These are phyloP conservation scores for Venustampulla echinocandica DNA, from an alignment of 495 filamentous ascomycete species.

Conservation along the genomic window DNA sequence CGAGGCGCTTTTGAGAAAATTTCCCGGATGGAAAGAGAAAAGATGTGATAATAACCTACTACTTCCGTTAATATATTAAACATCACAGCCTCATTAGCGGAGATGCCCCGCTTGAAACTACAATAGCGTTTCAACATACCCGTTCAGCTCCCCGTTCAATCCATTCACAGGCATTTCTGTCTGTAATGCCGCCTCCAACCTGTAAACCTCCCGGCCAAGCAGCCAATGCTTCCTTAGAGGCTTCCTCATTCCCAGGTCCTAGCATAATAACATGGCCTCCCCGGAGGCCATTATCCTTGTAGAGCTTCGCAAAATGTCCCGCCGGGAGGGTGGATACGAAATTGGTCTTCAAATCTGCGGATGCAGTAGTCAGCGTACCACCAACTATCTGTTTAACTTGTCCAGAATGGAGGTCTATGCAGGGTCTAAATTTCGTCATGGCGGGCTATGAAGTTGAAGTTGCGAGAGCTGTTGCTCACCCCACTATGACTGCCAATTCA, in stretches of 20 bases:
- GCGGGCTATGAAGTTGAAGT: constrained; percentile 15
- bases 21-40: constrained; percentile 73
- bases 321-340: constrained; percentile 77
- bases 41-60: constrained; percentile 78
- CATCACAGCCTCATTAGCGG: too few species aligned
- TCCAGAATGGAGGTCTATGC: constrained; percentile 93
- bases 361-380: constrained; percentile 67
- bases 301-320: constrained; percentile 68
- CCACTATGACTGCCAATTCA: too few species aligned
- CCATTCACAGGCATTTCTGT: constrained; percentile 76
- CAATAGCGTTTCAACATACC: too few species aligned
- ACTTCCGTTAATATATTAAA: constrained; percentile 11
- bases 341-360: constrained; percentile 72
- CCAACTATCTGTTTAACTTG: constrained; percentile 98
- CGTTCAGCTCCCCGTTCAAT: constrained; percentile 82
- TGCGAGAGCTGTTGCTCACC: too few species aligned
- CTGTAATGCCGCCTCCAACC: constrained; percentile 84
- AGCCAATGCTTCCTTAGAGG: constrained; percentile 63
- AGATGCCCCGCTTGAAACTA: too few species aligned
- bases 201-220: constrained; percentile 74
- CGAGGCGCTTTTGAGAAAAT: constrained; percentile 66
- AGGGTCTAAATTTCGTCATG: constrained; percentile 94
- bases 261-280: constrained; percentile 96
- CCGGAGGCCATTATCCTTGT: constrained; percentile 58
- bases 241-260: constrained; percentile 74